These are phyloP conservation scores for Gardenia jasminoides DNA, from an alignment of 257 asterid species.

Conservation along the genomic window DNA sequence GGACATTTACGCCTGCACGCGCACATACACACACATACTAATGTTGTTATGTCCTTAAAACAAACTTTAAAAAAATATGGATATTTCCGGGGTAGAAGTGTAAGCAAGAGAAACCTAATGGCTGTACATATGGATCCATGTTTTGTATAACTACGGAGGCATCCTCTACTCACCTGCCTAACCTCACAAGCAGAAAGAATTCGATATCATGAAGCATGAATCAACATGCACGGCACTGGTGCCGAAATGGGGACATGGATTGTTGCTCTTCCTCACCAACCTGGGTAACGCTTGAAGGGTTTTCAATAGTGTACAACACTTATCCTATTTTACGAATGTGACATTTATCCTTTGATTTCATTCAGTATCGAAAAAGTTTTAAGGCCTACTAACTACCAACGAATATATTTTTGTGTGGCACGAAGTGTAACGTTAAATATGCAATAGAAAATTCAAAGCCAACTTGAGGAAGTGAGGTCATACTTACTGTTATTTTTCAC, in stretches of 20 bases:
- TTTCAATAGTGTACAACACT: too few relatives aligned
- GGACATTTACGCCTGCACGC: too few relatives aligned
- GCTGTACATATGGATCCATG: not conserved
- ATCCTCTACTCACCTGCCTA: not conserved
- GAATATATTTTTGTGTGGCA: too few relatives aligned
- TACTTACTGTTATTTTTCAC: too few relatives aligned
- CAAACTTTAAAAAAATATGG: too few relatives aligned
- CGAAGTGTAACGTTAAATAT: not conserved
- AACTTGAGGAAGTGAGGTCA: too few relatives aligned
- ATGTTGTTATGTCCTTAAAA: not conserved
- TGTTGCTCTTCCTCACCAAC: not conserved
- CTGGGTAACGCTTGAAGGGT: not conserved
- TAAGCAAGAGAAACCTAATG: not conserved
- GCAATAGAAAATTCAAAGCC: too few relatives aligned
- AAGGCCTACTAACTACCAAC: too few relatives aligned
- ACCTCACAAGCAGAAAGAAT: not conserved
- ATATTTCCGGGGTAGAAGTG: not conserved
- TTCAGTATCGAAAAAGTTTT: too few relatives aligned
- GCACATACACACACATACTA: too few relatives aligned
- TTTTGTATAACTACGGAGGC: not conserved
- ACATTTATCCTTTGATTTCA: too few relatives aligned
- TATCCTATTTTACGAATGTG: too few relatives aligned
- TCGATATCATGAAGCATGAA: not conserved
- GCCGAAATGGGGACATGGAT: not conserved
- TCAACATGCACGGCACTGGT: slow-evolving; percentile 1